These are phyloP conservation scores for Alternaria sp. DNA, from an alignment of 2,329 filamentous ascomycete species.

Conservation along the genomic window DNA sequence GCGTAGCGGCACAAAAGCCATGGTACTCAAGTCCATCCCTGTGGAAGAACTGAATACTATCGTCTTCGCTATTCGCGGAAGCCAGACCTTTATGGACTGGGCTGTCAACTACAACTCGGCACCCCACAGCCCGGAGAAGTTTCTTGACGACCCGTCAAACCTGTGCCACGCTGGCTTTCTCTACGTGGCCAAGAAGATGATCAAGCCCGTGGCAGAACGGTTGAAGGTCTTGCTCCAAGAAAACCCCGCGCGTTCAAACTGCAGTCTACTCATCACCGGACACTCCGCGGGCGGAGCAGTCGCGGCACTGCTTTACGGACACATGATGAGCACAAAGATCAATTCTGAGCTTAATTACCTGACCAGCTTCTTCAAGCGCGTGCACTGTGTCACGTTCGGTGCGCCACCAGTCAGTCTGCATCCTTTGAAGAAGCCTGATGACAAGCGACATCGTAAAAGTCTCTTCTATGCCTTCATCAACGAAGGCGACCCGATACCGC, in stretches of 20 bases:
- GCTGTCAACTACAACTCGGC: slow-evolving; percentile 77
- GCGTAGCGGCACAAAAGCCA: slow-evolving; percentile 78
- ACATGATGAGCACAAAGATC: slow-evolving; percentile 73
- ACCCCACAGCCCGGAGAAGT: slow-evolving; percentile 69
- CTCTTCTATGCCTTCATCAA: slow-evolving; percentile 83
- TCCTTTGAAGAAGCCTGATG: slow-evolving; percentile 66
- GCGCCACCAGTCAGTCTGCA: slow-evolving; percentile 77
- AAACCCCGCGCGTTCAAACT: slow-evolving; percentile 67
- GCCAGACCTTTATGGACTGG: slow-evolving; percentile 84
- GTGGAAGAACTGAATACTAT: slow-evolving; percentile 80
- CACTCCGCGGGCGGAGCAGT: slow-evolving; percentile 88
- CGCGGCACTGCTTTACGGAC: slow-evolving; percentile 77
- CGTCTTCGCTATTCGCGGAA: slow-evolving; percentile 83
- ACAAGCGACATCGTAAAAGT: slow-evolving; percentile 62
- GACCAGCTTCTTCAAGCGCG: slow-evolving; percentile 72
- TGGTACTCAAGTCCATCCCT: slow-evolving; percentile 81
- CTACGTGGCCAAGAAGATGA: slow-evolving; percentile 75
- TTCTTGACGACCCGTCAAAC: slow-evolving; percentile 79
- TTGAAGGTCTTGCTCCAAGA: slow-evolving; percentile 74
- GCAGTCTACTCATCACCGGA: slow-evolving; percentile 81
- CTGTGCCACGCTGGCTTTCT: slow-evolving; percentile 83
- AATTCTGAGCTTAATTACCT: slow-evolving; percentile 73
- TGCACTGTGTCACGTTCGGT: slow-evolving; percentile 89
- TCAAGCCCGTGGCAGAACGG: slow-evolving; percentile 72
- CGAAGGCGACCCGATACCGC: slow-evolving; percentile 80